A percentile compares a stretch with the other conserved stretches of the same genome.
Evolutionary conservation across 768 basidiomycete genomes (phyloP).

Genomic region (Tulasnella calospora): DNA sequence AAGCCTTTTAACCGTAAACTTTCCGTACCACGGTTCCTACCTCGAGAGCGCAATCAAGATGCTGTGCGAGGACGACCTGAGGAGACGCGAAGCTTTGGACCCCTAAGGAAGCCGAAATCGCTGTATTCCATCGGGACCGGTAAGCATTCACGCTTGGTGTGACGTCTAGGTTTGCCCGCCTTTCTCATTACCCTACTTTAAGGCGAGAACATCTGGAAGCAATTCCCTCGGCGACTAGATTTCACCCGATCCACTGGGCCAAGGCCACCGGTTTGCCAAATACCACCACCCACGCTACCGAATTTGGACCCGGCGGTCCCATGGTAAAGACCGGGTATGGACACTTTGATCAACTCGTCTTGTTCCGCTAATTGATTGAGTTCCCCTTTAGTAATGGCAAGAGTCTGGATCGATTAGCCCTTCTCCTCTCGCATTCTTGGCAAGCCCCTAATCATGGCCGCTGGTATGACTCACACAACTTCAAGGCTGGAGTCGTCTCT

Average conservation of each 20-base stretch:
- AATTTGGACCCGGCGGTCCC: conserved; percentile 93
- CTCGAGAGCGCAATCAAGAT: conserved; percentile 68
- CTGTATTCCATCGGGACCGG: conserved; percentile 89
- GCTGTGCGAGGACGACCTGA: conserved; percentile 45
- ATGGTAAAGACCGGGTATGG: conserved; percentile 86
- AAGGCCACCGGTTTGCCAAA: conserved; percentile 86
- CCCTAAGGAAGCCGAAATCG: conserved; percentile 62
- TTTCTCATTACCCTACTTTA: conserved; percentile 52
- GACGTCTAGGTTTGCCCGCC: conserved; percentile 72
- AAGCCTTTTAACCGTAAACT: conserved; percentile 91
- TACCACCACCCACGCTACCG: conserved; percentile 87
- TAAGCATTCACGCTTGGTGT: conserved; percentile 61
- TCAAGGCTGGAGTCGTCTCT: conserved; percentile 90
- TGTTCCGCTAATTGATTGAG: conserved; percentile 36
- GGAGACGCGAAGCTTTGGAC: conserved; percentile 31
- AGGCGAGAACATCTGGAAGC: conserved; percentile 80
- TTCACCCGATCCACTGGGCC: conserved; percentile 87
- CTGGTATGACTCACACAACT: conserved; percentile 97
- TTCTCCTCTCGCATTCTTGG: conserved; percentile 94
- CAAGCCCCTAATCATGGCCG: conserved; percentile 98
- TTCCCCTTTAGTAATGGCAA: conserved; percentile 76
- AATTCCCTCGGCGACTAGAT: conserved; percentile 87
- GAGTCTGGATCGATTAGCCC: conserved; percentile 87
- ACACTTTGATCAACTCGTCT: not conserved
- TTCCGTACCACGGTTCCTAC: conserved; percentile 93